A percentile compares a stretch with the other conserved stretches of the same genome.
phyloP scores from a whole-genome alignment of 495 filamentous ascomycete genomes.

The Aspergillus steynii region DNA sequence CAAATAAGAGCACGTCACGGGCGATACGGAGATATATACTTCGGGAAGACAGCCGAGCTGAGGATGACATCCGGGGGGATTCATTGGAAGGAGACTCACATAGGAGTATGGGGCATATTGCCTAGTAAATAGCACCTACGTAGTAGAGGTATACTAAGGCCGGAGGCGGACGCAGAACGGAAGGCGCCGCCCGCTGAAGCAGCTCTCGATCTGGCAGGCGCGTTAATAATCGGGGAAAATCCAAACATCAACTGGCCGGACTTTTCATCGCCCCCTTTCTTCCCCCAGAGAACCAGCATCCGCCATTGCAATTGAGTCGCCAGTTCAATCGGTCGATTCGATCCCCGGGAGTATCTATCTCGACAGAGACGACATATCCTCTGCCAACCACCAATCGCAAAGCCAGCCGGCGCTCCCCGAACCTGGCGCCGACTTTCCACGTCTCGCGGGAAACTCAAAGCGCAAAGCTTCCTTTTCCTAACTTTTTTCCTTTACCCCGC shows the following conservation, averaged over 20 bases:
- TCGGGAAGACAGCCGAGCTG: background rate
- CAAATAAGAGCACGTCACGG: no score
- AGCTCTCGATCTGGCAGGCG: background rate
- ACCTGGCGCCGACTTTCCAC: background rate
- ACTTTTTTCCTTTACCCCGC: conserved; percentile 31
- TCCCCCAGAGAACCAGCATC: background rate
- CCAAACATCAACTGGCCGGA: background rate
- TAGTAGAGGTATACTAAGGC: no score
- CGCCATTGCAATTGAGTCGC: background rate
- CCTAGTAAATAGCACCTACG: no score
- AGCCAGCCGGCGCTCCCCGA: conserved; percentile 37
- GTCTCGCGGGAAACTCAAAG: background rate
- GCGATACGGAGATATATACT: background rate
- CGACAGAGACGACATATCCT: no score
- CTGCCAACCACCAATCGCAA: conserved; percentile 5
- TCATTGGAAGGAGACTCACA: no score
- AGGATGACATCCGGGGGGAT: no score
- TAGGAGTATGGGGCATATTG: no score
- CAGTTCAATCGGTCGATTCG: background rate
- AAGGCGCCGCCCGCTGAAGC: conserved; percentile 22
- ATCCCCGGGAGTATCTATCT: no score
- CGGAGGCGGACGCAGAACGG: conserved; percentile 13
- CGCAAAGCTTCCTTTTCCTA: background rate
- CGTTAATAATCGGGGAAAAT: conserved; percentile 7
- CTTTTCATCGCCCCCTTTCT: conserved; percentile 2